A percentile compares a stretch with the other conserved stretches of the same genome.
Conservation (phyloP, 257 asterid species). For the Craterostigma plantagineum region DNA sequence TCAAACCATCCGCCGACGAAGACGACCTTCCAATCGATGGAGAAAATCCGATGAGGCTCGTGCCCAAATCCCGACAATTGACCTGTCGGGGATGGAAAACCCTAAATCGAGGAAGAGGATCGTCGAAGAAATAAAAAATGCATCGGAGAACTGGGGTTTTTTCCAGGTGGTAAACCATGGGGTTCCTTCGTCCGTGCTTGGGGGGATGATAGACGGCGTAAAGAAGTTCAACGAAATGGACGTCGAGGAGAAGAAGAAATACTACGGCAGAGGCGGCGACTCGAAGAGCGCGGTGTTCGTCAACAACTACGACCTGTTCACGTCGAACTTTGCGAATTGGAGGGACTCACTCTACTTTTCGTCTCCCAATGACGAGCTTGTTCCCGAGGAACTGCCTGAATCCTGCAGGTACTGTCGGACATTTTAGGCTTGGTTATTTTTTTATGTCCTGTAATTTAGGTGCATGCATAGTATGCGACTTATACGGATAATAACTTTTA, state of each 20-base stretch:
- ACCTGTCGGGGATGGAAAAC: slow-evolving; percentile 13
- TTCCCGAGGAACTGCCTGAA: slow-evolving; percentile 21
- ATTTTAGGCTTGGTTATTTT: too few species aligned
- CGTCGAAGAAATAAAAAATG: slow-evolving; percentile 17
- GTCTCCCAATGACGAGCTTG: slow-evolving; percentile 10
- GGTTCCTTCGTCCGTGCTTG: slow-evolving; percentile 15
- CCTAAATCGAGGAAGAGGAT: slow-evolving; percentile 10
- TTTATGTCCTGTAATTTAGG: too few species aligned
- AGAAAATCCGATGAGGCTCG: not conserved
- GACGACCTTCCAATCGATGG: too few species aligned
- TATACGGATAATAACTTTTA: too few species aligned
- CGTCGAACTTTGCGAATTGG: slow-evolving; percentile 31
- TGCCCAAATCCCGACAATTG: slow-evolving; percentile 25
- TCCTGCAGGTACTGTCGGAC: slow-evolving; percentile 38
- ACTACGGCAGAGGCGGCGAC: slow-evolving; percentile 23
- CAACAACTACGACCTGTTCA: slow-evolving; percentile 24
- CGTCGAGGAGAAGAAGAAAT: slow-evolving; percentile 21
- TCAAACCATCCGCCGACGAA: too few species aligned
- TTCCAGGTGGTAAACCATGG: slow-evolving; percentile 40
- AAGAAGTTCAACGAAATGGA: slow-evolving; percentile 16
- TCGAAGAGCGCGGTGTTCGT: slow-evolving; percentile 11
- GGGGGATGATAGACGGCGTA: slow-evolving; percentile 14
- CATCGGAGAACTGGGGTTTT: slow-evolving; percentile 31
- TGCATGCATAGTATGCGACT: too few species aligned
- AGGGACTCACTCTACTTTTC: slow-evolving; percentile 31